A percentile compares a stretch with the other conserved stretches of the same genome.
These are phyloP conservation scores for Exserohilum rostratum DNA, from an alignment of 2,329 filamentous ascomycete species.

Conservation along the genomic window DNA sequence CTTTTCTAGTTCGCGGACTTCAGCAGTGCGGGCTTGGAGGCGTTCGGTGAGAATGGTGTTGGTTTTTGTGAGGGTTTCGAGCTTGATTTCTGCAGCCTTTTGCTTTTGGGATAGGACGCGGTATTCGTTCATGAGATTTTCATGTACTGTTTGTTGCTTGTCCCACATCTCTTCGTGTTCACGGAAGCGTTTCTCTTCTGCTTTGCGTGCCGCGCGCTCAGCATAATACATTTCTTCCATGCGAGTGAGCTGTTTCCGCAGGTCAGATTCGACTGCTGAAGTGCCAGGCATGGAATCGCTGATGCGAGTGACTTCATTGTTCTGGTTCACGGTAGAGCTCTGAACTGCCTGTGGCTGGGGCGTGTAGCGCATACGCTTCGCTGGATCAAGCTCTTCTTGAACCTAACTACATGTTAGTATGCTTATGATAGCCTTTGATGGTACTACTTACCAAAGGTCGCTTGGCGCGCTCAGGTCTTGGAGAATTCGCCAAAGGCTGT, in stretches of 20 bases:
- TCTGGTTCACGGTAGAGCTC: conserved; percentile 11
- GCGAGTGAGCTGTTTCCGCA: conserved; percentile 16
- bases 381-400: conserved; percentile 30
- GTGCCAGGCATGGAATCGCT: conserved; percentile 51
- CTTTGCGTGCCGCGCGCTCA: conserved; percentile 17
- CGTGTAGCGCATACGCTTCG: conserved; percentile 45
- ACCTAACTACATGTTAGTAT: conserved; percentile 19
- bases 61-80: conserved; percentile 21
- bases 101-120: conserved; percentile 24
- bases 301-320: conserved; percentile 46
- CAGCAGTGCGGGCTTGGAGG: conserved; percentile 18
- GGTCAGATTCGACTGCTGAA: conserved; percentile 14
- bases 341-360: conserved; percentile 29
- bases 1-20: conserved; percentile 16
- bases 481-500: conserved; percentile 21
- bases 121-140: conserved; percentile 30
- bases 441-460: conserved; percentile 31
- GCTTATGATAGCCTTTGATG: neutral
- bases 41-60: conserved; percentile 27
- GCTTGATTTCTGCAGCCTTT: conserved; percentile 19
- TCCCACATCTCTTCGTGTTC: conserved; percentile 28
- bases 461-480: conserved; percentile 31
- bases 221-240: conserved; percentile 10
- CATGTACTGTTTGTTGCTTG: conserved; percentile 35
- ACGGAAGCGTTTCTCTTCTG: conserved; percentile 18